phyloP scores from a whole-genome alignment of 208 protist species.

The Endotrypanum monterogeii region DNA sequence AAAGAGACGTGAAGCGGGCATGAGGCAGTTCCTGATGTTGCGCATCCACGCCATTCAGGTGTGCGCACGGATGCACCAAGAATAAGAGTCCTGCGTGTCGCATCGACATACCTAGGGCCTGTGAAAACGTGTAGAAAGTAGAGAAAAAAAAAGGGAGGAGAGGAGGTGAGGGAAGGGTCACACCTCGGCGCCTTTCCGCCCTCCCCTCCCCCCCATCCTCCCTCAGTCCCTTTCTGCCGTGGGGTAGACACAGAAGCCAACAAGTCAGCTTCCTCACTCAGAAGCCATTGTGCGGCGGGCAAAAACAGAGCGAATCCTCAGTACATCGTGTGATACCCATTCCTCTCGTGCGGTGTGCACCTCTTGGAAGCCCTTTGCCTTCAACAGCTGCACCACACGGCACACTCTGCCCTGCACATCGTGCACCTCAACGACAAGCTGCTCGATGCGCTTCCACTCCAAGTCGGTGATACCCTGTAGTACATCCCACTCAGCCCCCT shows the following conservation, averaged over 20 bases:
- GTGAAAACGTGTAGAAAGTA: not conserved
- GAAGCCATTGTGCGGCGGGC: conserved; percentile 2
- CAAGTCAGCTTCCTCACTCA: not conserved
- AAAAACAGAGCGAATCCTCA: conserved; percentile 35
- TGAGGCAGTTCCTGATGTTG: too few species aligned
- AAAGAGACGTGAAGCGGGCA: too few species aligned
- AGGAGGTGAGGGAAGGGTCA: not conserved
- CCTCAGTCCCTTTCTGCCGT: not conserved
- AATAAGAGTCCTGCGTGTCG: too few species aligned
- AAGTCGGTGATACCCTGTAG: conserved; percentile 28
- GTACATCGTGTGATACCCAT: conserved; percentile 33
- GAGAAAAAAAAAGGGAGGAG: not conserved
- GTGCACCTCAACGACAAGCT: conserved; percentile 53
- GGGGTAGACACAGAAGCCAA: not conserved
- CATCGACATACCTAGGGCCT: too few species aligned
- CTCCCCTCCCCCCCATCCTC: too few species aligned
- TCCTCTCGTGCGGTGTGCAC: conserved; percentile 25
- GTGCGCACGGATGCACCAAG: too few species aligned
- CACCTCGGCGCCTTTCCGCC: not conserved
- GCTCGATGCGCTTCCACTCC: conserved; percentile 38
- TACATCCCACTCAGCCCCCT: conserved; percentile 50
- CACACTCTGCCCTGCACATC: conserved; percentile 34
- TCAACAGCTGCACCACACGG: conserved; percentile 26
- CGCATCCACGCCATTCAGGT: too few species aligned
- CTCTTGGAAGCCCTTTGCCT: conserved; percentile 24